phyloP scores from a whole-genome alignment of 73 alveolate genomes.

The Vitrella brassicaformis region DNA sequence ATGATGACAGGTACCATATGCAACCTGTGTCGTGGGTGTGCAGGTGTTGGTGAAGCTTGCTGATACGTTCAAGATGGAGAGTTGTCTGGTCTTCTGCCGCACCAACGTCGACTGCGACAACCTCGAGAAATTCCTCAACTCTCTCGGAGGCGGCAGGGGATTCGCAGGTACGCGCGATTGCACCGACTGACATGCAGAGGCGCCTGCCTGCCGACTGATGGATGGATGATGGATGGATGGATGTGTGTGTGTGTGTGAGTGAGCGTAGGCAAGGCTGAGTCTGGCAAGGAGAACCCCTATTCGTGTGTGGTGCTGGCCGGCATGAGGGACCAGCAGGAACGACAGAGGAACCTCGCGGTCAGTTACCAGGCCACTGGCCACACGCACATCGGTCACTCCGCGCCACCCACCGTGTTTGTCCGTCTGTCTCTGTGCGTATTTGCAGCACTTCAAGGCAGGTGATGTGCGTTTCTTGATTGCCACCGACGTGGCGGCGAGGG shows the following conservation, averaged over 20 bases:
- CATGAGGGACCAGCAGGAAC: slow-evolving; percentile 55
- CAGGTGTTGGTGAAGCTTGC: slow-evolving; percentile 22
- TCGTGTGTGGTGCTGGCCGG: slow-evolving; percentile 43
- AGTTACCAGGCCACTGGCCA: no score
- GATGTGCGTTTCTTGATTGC: slow-evolving; percentile 64
- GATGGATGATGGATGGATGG: neutral
- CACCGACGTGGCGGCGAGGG: slow-evolving; percentile 81
- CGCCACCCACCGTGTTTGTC: no score
- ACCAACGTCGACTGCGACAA: slow-evolving; percentile 24
- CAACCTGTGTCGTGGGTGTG: no score
- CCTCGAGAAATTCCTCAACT: neutral
- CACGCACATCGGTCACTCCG: no score
- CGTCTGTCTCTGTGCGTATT: no score
- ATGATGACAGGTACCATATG: no score
- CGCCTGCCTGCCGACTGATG: neutral
- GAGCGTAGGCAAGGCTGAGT: slow-evolving; percentile 27
- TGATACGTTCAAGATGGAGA: slow-evolving; percentile 23
- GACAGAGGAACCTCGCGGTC: slow-evolving; percentile 67
- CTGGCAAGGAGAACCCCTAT: slow-evolving; percentile 37
- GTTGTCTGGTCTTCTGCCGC: slow-evolving; percentile 31
- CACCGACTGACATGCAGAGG: neutral
- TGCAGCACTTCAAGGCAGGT: slow-evolving; percentile 78
- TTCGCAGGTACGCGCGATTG: neutral
- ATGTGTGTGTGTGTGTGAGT: neutral
- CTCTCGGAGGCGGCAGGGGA: neutral